Evolutionary conservation across 2,329 filamentous ascomycete genomes (phyloP).

Genomic region (Aspergillus fijiensis): DNA sequence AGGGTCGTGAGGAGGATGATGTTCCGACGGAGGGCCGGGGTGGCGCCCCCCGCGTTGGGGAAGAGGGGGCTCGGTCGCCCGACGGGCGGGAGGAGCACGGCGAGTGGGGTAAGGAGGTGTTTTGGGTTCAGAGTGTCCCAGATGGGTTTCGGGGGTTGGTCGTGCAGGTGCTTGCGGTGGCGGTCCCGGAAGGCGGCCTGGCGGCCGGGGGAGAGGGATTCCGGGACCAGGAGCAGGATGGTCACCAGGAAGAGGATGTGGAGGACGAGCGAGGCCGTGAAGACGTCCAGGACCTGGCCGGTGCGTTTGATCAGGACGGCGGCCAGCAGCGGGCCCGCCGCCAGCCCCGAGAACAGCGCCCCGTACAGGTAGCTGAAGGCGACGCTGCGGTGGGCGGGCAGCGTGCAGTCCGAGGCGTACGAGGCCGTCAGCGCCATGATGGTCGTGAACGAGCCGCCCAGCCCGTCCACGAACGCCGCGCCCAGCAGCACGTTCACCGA

Average conservation of each 20-base stretch:
- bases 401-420: constrained; percentile 85
- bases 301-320: constrained; percentile 77
- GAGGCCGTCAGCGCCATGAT: constrained; percentile 77
- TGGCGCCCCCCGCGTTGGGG: constrained; percentile 57
- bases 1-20: constrained; percentile 76
- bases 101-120: constrained; percentile 75
- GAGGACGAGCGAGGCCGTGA: constrained; percentile 74
- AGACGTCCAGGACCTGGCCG: constrained; percentile 73
- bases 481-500: constrained; percentile 77
- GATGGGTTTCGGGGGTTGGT: constrained; percentile 18
- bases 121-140: constrained; percentile 41
- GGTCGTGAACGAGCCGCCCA: constrained; percentile 85
- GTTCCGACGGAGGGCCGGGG: constrained; percentile 68
- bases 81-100: constrained; percentile 68
- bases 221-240: constrained; percentile 71
- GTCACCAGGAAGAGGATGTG: constrained; percentile 73
- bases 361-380: constrained; percentile 89
- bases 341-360: constrained; percentile 84
- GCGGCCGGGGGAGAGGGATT: constrained; percentile 74
- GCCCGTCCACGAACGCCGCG: constrained; percentile 74
- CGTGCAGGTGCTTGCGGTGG: constrained; percentile 47
- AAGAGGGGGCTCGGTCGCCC: constrained; percentile 29
- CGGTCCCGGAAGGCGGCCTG: constrained; percentile 71
- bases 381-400: constrained; percentile 74
- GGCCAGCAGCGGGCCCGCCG: constrained; percentile 77